Base-by-base conservation (phyloP, 179 eudicot species). In the Spergularia azorica region DNA sequence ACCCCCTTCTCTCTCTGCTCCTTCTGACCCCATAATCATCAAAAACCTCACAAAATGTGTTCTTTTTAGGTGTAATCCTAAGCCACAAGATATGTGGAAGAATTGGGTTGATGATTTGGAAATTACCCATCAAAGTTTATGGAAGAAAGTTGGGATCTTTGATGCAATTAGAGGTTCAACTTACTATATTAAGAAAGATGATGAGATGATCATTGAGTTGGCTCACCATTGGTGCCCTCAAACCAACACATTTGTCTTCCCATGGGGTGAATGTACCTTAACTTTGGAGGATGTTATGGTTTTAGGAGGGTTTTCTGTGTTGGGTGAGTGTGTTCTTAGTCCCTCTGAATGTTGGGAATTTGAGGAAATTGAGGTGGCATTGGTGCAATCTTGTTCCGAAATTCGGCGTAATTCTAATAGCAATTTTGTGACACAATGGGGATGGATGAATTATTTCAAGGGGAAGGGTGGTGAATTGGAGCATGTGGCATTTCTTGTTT, bases 191-290 rank as follows among this genome's bases (percentile, higher is more conserved):
- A 71, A 3, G 5, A 21, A 54, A 15, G 26, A 82, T 38, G n/a
- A 76, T 17, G 69, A 77, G 6, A 14, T 85, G 63, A 62, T 85
- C 4, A 46, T 82, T 18, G 74, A 66, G 55, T 55, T 85, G 5
- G 79, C 74, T 12, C 81, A 83, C 48, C 52, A 63, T 20, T 85
- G 83, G 82, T 79, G 82, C 20, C 59, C 73, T 15, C 71, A 82
- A 10, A 85, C 85, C 3, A 85, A 77, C 55, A 79, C 85, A 3
- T 85, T 85, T 13, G 11, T 85, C 2, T 80, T 85, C 17, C 80
- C 83, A 52, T 85, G 85, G 81, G 85, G 88, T 50, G 87, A 85
- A 55, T 61, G 63, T 0, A 85, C 81, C 15, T 66, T 85, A 4
- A 85, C 83, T 17, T 56, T 82, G 72, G 83, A 82, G 61, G 85